Conservation (phyloP, 2,329 filamentous ascomycete genomes). For the Stachybotrys echinatus region DNA sequence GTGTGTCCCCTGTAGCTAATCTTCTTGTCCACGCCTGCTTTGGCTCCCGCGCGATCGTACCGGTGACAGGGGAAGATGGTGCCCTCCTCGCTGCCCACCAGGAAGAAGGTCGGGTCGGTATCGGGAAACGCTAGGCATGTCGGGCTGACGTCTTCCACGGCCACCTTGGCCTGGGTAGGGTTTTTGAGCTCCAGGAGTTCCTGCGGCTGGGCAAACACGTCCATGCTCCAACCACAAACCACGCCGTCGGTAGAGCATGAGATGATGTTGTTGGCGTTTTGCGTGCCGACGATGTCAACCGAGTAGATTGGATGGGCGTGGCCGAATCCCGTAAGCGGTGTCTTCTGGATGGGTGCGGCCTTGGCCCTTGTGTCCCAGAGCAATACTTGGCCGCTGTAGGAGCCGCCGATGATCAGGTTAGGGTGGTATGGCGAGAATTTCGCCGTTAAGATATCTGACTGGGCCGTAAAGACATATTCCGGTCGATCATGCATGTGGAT, state of each 20-base stretch:
- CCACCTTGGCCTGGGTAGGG: constrained; percentile 70
- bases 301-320: constrained; percentile 97
- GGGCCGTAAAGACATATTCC: constrained; percentile 94
- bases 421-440: constrained; percentile 99
- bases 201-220: constrained; percentile 95
- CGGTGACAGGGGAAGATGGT: constrained; percentile 94
- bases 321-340: constrained; percentile 86
- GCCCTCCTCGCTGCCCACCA: constrained; percentile 94
- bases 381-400: constrained; percentile 93
- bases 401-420: constrained; percentile 90
- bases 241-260: constrained; percentile 95
- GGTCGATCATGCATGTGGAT: constrained; percentile 88
- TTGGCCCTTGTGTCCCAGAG: constrained; percentile 94
- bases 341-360: constrained; percentile 89
- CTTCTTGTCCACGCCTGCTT: constrained; percentile 87
- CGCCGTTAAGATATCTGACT: constrained; percentile 89
- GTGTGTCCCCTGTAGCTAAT: constrained; percentile 87
- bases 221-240: constrained; percentile 94
- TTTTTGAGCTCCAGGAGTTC: constrained; percentile 86
- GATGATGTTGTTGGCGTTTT: constrained; percentile 98
- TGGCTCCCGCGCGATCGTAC: constrained; percentile 94
- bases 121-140: constrained; percentile 93
- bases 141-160: constrained; percentile 87
- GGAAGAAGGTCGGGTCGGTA: constrained; percentile 94
- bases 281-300: constrained; percentile 91